These are phyloP conservation scores for Xerocomus minutiporus DNA, from an alignment of 1,284 basidiomycete species.

Conservation along the genomic window DNA sequence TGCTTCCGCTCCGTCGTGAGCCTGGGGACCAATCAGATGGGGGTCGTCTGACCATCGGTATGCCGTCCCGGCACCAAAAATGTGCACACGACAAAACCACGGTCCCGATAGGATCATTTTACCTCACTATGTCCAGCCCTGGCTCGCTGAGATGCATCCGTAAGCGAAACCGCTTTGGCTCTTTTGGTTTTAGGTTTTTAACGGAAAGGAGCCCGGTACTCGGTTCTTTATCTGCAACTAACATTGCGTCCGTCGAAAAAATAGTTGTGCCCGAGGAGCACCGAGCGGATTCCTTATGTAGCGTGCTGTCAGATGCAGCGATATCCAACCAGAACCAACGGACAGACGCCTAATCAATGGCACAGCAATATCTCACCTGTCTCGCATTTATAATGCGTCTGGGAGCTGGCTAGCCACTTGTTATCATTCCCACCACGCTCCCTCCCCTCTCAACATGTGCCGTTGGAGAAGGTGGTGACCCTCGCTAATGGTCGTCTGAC, in stretches of 20 bases:
- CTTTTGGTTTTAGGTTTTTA: conserved; percentile 35
- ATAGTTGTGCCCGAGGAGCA: conserved; percentile 32
- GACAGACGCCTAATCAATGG: conserved; percentile 26
- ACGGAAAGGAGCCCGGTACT: conserved; percentile 18
- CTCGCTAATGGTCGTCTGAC: background rate
- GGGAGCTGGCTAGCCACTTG: background rate
- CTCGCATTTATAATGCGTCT: conserved; percentile 27
- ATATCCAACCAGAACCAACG: conserved; percentile 19
- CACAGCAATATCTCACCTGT: conserved; percentile 22
- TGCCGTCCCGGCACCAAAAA: conserved; percentile 22
- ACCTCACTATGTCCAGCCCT: conserved; percentile 18
- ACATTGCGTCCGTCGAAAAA: conserved; percentile 18
- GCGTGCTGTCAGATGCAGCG: conserved; percentile 21
- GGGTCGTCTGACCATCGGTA: conserved; percentile 12
- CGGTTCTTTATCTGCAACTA: conserved; percentile 16
- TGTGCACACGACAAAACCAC: conserved; percentile 11
- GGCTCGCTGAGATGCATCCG: conserved; percentile 19
- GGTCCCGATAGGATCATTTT: conserved; percentile 16
- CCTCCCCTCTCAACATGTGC: conserved; percentile 22
- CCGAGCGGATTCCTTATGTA: conserved; percentile 28
- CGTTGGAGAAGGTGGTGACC: conserved; percentile 31
- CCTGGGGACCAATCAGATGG: conserved; percentile 4
- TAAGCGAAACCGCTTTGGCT: conserved; percentile 31
- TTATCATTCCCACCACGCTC: conserved; percentile 11
- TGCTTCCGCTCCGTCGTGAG: conserved; percentile 13